Evolutionary conservation across 1,139 yeast genomes (phyloP).

Genomic region (Lizanozyma gosingica): DNA sequence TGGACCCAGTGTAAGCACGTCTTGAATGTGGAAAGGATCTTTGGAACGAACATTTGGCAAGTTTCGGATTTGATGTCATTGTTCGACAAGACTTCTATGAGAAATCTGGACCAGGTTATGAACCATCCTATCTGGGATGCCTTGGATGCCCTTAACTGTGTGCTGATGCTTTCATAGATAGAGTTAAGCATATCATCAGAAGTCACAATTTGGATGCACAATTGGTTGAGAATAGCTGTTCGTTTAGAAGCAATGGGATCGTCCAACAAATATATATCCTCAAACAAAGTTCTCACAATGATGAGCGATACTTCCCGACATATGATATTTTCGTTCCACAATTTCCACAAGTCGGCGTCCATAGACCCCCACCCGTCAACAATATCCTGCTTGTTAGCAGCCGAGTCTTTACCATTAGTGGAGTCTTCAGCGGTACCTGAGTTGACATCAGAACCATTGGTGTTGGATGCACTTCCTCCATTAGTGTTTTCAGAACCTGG

Average conservation of each 20-base stretch:
- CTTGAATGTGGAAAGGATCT: conserved; percentile 73
- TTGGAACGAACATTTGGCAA: conserved; percentile 46
- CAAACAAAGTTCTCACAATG: conserved; percentile 79
- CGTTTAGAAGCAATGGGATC: conserved; percentile 85
- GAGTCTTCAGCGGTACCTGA: conserved; percentile 7
- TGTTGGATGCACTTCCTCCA: not conserved
- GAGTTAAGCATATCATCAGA: conserved; percentile 56
- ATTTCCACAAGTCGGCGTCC: conserved; percentile 66
- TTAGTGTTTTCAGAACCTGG: not conserved
- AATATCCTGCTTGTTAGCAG: conserved; percentile 31
- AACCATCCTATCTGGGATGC: conserved; percentile 84
- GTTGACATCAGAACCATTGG: conserved; percentile 6
- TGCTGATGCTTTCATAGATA: conserved; percentile 60
- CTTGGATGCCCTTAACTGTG: conserved; percentile 50
- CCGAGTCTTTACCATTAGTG: conserved; percentile 1
- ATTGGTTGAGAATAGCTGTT: conserved; percentile 66
- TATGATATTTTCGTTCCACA: conserved; percentile 62
- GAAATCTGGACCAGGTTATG: conserved; percentile 57
- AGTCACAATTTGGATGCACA: conserved; percentile 75
- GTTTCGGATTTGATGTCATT: conserved; percentile 26
- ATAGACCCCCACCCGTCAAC: conserved; percentile 80
- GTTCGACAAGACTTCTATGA: conserved; percentile 42
- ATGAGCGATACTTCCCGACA: conserved; percentile 71
- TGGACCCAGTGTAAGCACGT: conserved; percentile 90
- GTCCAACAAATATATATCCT: conserved; percentile 86